A percentile compares a stretch with the other conserved stretches of the same genome.
These are phyloP conservation scores for Claviceps sorghi DNA, from an alignment of 2,329 filamentous ascomycete genomes.

Conservation along the genomic window DNA sequence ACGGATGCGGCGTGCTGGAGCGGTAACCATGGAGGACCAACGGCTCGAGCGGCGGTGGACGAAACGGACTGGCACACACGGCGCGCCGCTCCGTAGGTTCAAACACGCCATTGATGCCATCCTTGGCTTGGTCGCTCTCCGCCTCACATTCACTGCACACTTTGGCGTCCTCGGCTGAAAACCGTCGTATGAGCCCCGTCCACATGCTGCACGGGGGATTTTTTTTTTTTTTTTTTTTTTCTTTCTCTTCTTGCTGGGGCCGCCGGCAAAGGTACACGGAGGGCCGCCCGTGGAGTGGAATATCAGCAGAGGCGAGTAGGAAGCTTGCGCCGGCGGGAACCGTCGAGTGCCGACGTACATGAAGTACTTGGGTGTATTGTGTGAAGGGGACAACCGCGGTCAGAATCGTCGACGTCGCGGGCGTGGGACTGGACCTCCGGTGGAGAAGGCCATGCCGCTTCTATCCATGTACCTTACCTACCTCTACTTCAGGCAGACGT, in stretches of 20 bases:
- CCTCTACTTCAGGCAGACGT: neutral
- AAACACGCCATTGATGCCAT: constrained; percentile 45
- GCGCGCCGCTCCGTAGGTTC: constrained; percentile 34
- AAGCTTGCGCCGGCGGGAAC: neutral
- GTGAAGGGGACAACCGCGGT: neutral
- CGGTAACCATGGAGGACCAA: constrained; percentile 55
- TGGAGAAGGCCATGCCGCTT: constrained; percentile 3
- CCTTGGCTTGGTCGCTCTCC: constrained; percentile 14
- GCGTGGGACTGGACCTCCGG: neutral
- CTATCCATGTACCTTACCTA: neutral
- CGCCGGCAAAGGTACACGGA: neutral
- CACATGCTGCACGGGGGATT: constrained; percentile 25
- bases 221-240: constrained; percentile 6
- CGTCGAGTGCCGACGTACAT: neutral
- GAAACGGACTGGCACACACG: constrained; percentile 51
- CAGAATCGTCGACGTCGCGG: neutral
- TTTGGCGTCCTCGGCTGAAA: constrained; percentile 35
- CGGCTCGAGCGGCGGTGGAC: constrained; percentile 77
- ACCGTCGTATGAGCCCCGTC: constrained; percentile 53
- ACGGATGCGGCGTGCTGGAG: constrained; percentile 40
- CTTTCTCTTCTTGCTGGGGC: too few relatives aligned
- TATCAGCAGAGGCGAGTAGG: neutral
- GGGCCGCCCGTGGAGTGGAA: neutral
- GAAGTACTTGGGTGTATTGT: too few relatives aligned
- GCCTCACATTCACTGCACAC: constrained; percentile 16